A percentile compares a stretch with the other conserved stretches of the same genome.
Evolutionary conservation across 1,139 yeast species (phyloP).

Genomic region (Kluyveromyces sp.): DNA sequence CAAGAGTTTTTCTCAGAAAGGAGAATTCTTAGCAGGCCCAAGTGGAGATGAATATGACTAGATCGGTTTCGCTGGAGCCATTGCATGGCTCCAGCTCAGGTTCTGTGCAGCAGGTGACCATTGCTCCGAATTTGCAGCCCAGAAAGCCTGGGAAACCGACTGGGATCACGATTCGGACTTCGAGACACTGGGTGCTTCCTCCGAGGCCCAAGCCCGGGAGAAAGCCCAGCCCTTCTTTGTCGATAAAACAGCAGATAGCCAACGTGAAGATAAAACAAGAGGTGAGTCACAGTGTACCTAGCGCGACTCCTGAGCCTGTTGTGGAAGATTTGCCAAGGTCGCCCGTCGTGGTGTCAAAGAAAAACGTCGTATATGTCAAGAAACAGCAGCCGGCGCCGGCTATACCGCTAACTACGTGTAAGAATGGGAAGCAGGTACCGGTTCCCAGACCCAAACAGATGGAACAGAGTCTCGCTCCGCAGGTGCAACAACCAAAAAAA

Average conservation of each 20-base stretch:
- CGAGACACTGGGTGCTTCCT: constrained; percentile 32
- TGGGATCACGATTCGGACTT: constrained; percentile 21
- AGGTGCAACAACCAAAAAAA: neutral
- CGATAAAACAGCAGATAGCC: constrained; percentile 4
- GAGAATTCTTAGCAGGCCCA: neutral
- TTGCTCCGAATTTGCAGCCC: constrained; percentile 13
- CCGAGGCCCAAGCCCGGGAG: constrained; percentile 50
- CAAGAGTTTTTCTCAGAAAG: too few relatives aligned
- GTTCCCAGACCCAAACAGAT: neutral
- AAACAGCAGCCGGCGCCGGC: neutral
- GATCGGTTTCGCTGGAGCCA: constrained; percentile 13
- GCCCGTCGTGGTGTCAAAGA: neutral
- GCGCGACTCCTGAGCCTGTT: neutral
- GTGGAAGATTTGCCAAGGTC: too few relatives aligned
- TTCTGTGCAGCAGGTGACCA: constrained; percentile 9
- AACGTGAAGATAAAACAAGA: neutral
- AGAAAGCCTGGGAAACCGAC: constrained; percentile 9
- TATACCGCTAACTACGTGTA: neutral
- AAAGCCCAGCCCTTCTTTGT: constrained; percentile 25
- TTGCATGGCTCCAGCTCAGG: constrained; percentile 3
- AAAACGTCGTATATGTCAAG: neutral
- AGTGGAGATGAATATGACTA: constrained; percentile 5
- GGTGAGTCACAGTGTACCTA: too few relatives aligned
- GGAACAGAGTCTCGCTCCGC: neutral
- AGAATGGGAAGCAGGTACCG: neutral